Base-by-base conservation (phyloP, 306 rosid species). In the Argentina anserina region DNA sequence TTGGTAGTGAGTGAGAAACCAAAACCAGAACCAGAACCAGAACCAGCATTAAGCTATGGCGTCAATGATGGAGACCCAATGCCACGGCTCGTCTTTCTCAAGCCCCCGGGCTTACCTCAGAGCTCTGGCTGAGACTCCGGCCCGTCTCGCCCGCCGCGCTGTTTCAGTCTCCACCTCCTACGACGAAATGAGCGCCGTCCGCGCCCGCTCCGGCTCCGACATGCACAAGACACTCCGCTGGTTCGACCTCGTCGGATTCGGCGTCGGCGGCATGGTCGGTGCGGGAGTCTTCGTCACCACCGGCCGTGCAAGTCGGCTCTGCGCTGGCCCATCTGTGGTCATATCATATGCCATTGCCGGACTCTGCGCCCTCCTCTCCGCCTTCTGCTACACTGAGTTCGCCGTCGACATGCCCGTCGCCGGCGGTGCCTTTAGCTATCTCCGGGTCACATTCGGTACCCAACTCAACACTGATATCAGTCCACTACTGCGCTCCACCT, bases 361-460 rank as follows among this genome's bases (percentile, higher is more conserved):
- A 9, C 70, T 93, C 85, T 93, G 96, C 15, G 93, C 98, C 26
- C 94, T 93, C 18, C 86, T 93, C 70, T 91, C 98, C 31, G 94
- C 98, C 65, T 91, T 93, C 80, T 93, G 98, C 79, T 93, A 93
- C 91, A 93, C 94, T 9, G 98, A 93, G 83, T 93, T 91, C 73
- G 98, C 98, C 29, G 98, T 93, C 58, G 90, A 91, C 64, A 87
- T 93, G 90, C 98, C 98, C 1, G 92, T 93, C 29, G 97, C 98
- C 42, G 97, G 98, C 37, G 98, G 98, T 5, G 98, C 98, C 67
- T 93, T 93, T 80, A 91, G 98, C 82, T 93, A 91, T 80, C 96
- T 93, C 43, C 97, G 98, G 34, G 87, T 91, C 77, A 93, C 98
- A 2, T 93, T 93, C 75, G 97, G 94, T 87, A n/a, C n/a, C n/a